Percentiles rank a stretch among this genome's conserved stretches.
phyloP scores from a whole-genome alignment of 306 rosid species.

The Cicer pinnatifidum region DNA sequence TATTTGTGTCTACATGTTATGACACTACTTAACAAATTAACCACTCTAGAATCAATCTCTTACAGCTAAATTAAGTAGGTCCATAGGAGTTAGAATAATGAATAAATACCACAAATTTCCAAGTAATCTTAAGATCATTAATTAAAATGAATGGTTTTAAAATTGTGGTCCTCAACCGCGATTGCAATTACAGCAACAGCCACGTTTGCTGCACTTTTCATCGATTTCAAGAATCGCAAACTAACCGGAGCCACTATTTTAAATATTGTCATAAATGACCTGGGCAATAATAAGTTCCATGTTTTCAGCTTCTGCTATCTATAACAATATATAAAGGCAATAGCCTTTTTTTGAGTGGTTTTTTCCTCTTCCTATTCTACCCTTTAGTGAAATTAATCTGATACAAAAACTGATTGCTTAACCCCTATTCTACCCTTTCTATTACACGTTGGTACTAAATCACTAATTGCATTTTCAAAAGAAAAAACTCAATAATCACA shows the following conservation, averaged over 20 bases:
- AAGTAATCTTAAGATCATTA: conserved; percentile 21
- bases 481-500: no score
- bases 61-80: conserved; percentile 22
- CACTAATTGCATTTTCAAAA: no score
- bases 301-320: conserved; percentile 13
- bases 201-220: not conserved
- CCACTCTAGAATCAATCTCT: conserved; percentile 3
- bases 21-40: conserved; percentile 31
- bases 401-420: no score
- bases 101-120: conserved; percentile 11
- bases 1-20: conserved; percentile 29
- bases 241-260: not conserved
- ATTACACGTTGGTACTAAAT: no score
- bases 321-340: no score
- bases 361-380: no score
- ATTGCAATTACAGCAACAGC: not conserved
- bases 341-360: no score
- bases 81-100: not conserved
- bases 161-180: not conserved
- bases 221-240: not conserved
- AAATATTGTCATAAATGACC: conserved; percentile 8
- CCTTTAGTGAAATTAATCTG: no score
- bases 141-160: conserved; percentile 31
- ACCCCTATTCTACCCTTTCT: no score
- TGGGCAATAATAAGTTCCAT: conserved; percentile 19